phyloP scores from a whole-genome alignment of 2,329 filamentous ascomycete species.

The Xylaria sp. region DNA sequence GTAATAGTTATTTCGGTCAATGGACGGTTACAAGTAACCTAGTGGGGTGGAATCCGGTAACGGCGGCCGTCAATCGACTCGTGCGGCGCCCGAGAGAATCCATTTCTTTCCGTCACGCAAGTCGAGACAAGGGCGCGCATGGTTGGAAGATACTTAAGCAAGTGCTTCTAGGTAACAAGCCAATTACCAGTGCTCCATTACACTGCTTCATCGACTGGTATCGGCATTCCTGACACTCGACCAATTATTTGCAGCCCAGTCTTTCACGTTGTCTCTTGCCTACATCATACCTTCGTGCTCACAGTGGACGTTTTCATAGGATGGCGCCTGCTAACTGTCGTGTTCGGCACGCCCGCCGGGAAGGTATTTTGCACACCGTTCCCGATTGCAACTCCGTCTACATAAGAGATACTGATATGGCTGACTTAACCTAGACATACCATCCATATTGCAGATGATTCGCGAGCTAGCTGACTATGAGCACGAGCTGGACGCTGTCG shows the following conservation, averaged over 20 bases:
- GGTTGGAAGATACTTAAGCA: too few species aligned
- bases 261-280: not conserved
- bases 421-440: constrained; percentile 65
- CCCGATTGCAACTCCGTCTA: constrained; percentile 3
- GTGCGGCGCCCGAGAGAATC: not conserved
- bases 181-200: too few species aligned
- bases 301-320: not conserved
- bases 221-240: not conserved
- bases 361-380: constrained; percentile 52
- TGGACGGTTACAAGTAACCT: not conserved
- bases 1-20: not conserved
- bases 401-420: constrained; percentile 18
- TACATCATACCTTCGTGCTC: not conserved
- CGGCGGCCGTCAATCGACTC: constrained; percentile 4
- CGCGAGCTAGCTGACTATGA: constrained; percentile 88
- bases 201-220: too few species aligned
- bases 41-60: constrained; percentile 11
- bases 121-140: constrained; percentile 17
- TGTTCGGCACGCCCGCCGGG: constrained; percentile 64
- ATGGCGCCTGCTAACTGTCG: constrained; percentile 44
- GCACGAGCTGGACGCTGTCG: constrained; percentile 73
- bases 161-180: too few species aligned
- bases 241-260: not conserved
- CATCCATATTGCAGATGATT: constrained; percentile 81
- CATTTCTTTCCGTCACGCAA: not conserved